Conservation (phyloP, 129 eudicot species). For the Artemisia annua region DNA sequence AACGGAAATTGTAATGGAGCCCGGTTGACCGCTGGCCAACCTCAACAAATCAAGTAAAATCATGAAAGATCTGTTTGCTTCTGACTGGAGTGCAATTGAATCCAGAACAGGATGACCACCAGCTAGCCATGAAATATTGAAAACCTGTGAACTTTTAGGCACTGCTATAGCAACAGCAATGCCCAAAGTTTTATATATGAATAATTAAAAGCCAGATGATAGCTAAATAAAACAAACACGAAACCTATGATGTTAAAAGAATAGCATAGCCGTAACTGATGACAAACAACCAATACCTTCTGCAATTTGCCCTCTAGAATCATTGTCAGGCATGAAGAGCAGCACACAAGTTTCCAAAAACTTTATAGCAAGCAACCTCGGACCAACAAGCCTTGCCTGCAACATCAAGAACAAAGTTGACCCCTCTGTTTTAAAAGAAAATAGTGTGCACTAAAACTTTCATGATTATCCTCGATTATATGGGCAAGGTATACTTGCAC, state of each 20-base stretch:
- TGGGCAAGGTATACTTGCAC: too few species aligned
- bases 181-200: neutral
- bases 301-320: conserved; percentile 45
- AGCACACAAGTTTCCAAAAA: conserved; percentile 72
- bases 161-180: conserved; percentile 34
- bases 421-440: neutral
- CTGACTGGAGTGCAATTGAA: conserved; percentile 55
- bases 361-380: conserved; percentile 81
- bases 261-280: neutral
- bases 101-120: conserved; percentile 83
- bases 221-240: neutral
- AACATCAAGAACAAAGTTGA: conserved; percentile 25
- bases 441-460: neutral
- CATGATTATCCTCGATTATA: too few species aligned
- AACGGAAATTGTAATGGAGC: conserved; percentile 65
- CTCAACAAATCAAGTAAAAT: conserved; percentile 60
- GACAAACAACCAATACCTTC: conserved; percentile 50
- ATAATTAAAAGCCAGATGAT: conserved; percentile 2
- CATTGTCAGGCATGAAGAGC: conserved; percentile 62
- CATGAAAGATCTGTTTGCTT: conserved; percentile 58
- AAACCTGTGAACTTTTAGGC: conserved; percentile 41
- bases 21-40: conserved; percentile 58
- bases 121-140: conserved; percentile 64
- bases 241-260: neutral
- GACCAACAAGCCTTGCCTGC: conserved; percentile 67